Evolutionary conservation across 805 yeast species (phyloP).

Genomic region (Starmerella riodocensis): DNA sequence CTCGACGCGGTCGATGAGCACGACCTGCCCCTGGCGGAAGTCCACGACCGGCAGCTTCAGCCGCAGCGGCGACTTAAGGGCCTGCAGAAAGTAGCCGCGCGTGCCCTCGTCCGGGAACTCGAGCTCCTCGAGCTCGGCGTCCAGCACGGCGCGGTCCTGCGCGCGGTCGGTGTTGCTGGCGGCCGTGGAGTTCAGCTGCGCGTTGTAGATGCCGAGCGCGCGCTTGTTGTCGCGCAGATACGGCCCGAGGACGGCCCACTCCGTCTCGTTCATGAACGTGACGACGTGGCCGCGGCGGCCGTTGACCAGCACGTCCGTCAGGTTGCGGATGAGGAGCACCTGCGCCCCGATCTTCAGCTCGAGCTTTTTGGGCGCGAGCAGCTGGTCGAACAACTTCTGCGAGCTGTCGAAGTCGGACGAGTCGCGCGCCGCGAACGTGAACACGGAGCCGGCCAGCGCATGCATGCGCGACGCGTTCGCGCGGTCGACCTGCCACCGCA

Average conservation of each 20-base stretch:
- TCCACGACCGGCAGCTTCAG: slow-evolving; percentile 18
- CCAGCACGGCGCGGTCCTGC: slow-evolving; percentile 1
- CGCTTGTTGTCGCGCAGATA: slow-evolving; percentile 5
- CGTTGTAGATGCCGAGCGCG: slow-evolving; percentile 17
- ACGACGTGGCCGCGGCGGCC: slow-evolving; percentile 74
- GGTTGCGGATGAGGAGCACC: slow-evolving; percentile 75
- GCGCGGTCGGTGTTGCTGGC: not conserved
- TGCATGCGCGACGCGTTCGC: slow-evolving; percentile 50
- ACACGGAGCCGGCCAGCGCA: slow-evolving; percentile 36
- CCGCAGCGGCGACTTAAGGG: slow-evolving; percentile 7
- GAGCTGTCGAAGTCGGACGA: slow-evolving; percentile 23
- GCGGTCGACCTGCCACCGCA: slow-evolving; percentile 64
- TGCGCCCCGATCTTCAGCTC: slow-evolving; percentile 74
- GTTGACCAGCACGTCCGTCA: slow-evolving; percentile 59
- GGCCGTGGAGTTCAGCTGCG: slow-evolving; percentile 6
- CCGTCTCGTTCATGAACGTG: slow-evolving; percentile 32
- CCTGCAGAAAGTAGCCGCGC: not conserved
- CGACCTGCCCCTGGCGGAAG: slow-evolving; percentile 14
- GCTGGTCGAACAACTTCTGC: slow-evolving; percentile 36
- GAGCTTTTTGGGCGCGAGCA: slow-evolving; percentile 58
- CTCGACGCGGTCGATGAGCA: slow-evolving; percentile 13
- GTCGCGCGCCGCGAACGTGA: slow-evolving; percentile 38
- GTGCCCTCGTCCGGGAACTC: slow-evolving; percentile 10
- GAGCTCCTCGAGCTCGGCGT: slow-evolving; percentile 8
- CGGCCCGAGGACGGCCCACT: slow-evolving; percentile 11